phyloP scores from a whole-genome alignment of 2,329 filamentous ascomycete genomes.

The Talaromyces piceae region DNA sequence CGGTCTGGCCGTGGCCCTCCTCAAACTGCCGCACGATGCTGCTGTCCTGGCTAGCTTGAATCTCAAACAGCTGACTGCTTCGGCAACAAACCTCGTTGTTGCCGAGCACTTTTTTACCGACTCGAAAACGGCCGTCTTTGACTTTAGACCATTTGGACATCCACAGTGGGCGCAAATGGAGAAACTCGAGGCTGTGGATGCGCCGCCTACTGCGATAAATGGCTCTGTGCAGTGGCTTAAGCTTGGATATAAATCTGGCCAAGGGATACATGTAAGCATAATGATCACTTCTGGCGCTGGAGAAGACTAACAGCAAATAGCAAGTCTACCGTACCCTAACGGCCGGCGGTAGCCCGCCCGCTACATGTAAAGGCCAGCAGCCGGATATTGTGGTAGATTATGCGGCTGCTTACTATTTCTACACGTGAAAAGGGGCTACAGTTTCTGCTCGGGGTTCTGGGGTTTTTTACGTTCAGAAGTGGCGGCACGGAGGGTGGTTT shows the following conservation, averaged over 20 bases:
- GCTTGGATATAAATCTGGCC: conserved; percentile 20
- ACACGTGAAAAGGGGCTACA: neutral
- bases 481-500: neutral
- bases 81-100: conserved; percentile 21
- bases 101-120: conserved; percentile 31
- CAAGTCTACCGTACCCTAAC: conserved; percentile 37
- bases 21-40: conserved; percentile 17
- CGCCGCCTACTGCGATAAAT: conserved; percentile 7
- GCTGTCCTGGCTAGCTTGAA: conserved; percentile 21
- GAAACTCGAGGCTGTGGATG: conserved; percentile 20
- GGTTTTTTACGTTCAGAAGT: neutral
- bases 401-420: conserved; percentile 39
- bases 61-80: conserved; percentile 12
- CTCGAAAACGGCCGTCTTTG: conserved; percentile 23
- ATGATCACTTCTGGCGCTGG: neutral
- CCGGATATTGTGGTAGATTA: conserved; percentile 30
- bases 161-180: conserved; percentile 20
- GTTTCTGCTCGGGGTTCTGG: neutral
- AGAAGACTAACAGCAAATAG: conserved; percentile 17
- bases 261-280: conserved; percentile 22
- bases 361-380: conserved; percentile 25
- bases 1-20: conserved; percentile 19
- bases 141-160: conserved; percentile 20
- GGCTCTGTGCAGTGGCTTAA: conserved; percentile 27
- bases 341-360: conserved; percentile 27